Evolutionary conservation across 768 basidiomycete species (phyloP).

Genomic region (Podaxis sp.): DNA sequence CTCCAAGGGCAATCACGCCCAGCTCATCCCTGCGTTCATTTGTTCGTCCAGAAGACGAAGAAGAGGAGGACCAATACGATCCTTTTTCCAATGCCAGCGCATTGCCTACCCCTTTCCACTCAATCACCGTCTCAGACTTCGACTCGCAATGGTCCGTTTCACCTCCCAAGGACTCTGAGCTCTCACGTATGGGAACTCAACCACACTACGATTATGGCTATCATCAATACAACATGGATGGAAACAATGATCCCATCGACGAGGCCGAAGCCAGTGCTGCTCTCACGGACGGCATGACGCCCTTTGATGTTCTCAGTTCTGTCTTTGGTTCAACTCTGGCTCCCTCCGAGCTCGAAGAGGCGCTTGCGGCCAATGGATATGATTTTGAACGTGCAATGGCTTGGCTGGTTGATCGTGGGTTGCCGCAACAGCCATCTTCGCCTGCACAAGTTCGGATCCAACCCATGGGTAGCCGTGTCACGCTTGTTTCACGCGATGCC

Average conservation of each 20-base stretch:
- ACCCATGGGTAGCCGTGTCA: conserved; percentile 65
- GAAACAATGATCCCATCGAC: conserved; percentile 23
- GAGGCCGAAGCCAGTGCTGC: conserved; percentile 52
- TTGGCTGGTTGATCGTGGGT: conserved; percentile 79
- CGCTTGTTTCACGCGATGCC: conserved; percentile 59
- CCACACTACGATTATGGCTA: conserved; percentile 16
- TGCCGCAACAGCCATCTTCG: conserved; percentile 34
- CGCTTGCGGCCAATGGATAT: conserved; percentile 81
- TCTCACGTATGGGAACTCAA: conserved; percentile 26
- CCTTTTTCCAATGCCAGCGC: conserved; percentile 56
- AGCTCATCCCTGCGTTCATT: conserved; percentile 69
- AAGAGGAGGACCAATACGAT: conserved; percentile 86
- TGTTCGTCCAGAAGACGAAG: conserved; percentile 58
- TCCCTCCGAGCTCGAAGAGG: conserved; percentile 91
- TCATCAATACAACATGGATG: conserved; percentile 15
- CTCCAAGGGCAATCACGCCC: conserved; percentile 58
- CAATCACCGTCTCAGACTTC: conserved; percentile 61
- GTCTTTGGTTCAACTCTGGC: conserved; percentile 92
- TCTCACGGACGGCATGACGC: conserved; percentile 93
- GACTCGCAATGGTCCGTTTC: conserved; percentile 40
- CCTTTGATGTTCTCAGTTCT: conserved; percentile 91
- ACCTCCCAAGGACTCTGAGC: conserved; percentile 12
- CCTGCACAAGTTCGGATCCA: conserved; percentile 55
- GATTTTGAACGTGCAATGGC: conserved; percentile 97
- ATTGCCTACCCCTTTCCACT: conserved; percentile 56